phyloP scores from a whole-genome alignment of 106 monocot species.

The Ottelia alismoides region DNA sequence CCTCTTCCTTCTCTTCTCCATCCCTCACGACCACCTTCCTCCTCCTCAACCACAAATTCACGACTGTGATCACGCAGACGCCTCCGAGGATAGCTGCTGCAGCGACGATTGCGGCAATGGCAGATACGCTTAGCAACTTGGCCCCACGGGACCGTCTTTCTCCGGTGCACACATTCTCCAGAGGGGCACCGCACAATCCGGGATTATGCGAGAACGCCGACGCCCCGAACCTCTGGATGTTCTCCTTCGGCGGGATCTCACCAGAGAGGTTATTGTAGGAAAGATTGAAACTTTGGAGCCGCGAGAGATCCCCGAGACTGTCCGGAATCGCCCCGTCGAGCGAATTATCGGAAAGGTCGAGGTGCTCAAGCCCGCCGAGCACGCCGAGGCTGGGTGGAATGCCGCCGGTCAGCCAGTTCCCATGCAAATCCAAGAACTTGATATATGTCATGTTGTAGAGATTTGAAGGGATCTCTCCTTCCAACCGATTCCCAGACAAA shows the following conservation, averaged over 20 bases:
- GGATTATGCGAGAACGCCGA: constrained; percentile 56
- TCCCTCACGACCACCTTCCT: not conserved
- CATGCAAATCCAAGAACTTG: constrained; percentile 58
- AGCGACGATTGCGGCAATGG: constrained; percentile 60
- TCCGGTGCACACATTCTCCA: constrained; percentile 28
- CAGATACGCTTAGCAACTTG: constrained; percentile 33
- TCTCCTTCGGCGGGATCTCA: constrained; percentile 33
- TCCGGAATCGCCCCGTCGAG: constrained; percentile 52
- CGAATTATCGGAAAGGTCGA: constrained; percentile 66
- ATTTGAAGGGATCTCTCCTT: constrained; percentile 53
- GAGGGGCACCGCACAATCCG: constrained; percentile 65
- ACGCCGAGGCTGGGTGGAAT: constrained; percentile 50
- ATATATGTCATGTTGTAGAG: constrained; percentile 64
- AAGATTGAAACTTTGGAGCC: constrained; percentile 58
- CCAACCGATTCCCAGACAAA: constrained; percentile 49
- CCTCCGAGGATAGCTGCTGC: constrained; percentile 57
- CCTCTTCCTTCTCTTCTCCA: constrained; percentile 11
- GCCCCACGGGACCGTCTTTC: constrained; percentile 4
- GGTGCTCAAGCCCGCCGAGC: constrained; percentile 32
- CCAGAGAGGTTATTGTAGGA: constrained; percentile 81
- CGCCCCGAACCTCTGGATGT: constrained; percentile 45
- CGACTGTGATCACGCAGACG: constrained; percentile 47
- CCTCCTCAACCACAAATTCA: constrained; percentile 48
- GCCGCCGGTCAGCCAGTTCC: constrained; percentile 42
- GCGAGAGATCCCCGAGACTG: constrained; percentile 34